phyloP scores from a whole-genome alignment of 2,329 filamentous ascomycete genomes.

The Diaporthe vexans region DNA sequence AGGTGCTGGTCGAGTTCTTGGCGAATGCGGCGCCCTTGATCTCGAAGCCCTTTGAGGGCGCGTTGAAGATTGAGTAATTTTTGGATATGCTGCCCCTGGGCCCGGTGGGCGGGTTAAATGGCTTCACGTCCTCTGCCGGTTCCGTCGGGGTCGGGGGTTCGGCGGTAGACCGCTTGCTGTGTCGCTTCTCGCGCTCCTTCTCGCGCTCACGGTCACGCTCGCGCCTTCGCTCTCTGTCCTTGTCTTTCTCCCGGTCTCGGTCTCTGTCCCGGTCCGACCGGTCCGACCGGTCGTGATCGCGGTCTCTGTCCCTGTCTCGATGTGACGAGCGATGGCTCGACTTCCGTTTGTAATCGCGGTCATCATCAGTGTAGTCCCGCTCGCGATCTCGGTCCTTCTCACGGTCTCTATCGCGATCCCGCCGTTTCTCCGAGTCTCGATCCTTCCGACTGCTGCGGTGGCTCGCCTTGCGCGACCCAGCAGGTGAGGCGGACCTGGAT shows the following conservation, averaged over 20 bases:
- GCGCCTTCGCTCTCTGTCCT: conserved; percentile 52
- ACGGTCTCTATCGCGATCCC: conserved; percentile 46
- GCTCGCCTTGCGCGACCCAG: conserved; percentile 41
- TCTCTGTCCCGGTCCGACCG: conserved; percentile 42
- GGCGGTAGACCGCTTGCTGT: conserved; percentile 49
- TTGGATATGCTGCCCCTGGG: conserved; percentile 50
- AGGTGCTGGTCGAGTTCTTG: conserved; percentile 15
- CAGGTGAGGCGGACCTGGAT: conserved; percentile 44
- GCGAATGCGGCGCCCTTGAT: conserved; percentile 52
- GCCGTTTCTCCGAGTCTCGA: conserved; percentile 43
- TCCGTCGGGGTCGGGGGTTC: conserved; percentile 51
- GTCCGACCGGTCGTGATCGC: conserved; percentile 41
- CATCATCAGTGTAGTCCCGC: conserved; percentile 44
- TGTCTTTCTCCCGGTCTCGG: conserved; percentile 50
- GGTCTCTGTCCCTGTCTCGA: conserved; percentile 32
- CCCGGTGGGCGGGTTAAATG: conserved; percentile 59
- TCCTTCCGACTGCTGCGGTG: conserved; percentile 43
- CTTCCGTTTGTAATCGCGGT: conserved; percentile 43
- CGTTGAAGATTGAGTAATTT: conserved; percentile 41
- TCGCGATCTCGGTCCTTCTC: conserved; percentile 49
- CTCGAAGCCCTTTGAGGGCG: conserved; percentile 50
- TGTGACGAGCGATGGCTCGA: conserved; percentile 37
- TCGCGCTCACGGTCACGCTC: conserved; percentile 53
- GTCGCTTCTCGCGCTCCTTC: conserved; percentile 52
- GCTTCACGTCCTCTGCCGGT: conserved; percentile 54